Percentiles rank a stretch among this genome's conserved stretches.
Evolutionary conservation across 257 asterid genomes (phyloP).

Genomic region (Solanum rostratum): DNA sequence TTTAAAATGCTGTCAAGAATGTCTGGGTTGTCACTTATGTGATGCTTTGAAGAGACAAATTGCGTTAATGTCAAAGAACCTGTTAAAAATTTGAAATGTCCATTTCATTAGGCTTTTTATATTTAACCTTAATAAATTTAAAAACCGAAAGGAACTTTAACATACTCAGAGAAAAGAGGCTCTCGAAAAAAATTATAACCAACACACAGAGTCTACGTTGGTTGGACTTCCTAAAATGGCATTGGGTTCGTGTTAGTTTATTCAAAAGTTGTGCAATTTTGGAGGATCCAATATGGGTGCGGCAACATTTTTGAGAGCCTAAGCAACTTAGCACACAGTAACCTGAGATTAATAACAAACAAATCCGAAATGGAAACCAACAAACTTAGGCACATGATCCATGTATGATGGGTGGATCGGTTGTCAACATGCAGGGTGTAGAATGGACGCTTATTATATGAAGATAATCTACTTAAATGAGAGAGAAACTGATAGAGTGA

Average conservation of each 20-base stretch:
- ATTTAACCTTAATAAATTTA: background rate
- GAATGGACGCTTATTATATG: background rate
- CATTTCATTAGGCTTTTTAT: background rate
- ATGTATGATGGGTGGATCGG: background rate
- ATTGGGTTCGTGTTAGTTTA: no score
- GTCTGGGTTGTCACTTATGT: background rate
- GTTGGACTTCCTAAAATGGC: no score
- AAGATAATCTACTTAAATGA: background rate
- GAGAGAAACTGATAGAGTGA: background rate
- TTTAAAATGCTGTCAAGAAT: background rate
- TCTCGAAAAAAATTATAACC: background rate
- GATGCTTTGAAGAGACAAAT: background rate
- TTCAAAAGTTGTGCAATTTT: no score
- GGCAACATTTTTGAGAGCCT: no score
- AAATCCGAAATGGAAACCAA: background rate
- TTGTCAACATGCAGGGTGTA: background rate
- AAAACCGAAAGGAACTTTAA: background rate
- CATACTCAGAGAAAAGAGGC: background rate
- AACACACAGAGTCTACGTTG: no score
- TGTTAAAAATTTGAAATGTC: background rate
- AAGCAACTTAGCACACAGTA: no score
- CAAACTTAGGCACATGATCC: background rate
- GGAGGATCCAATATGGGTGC: no score
- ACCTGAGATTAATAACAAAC: background rate
- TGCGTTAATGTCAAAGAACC: background rate